phyloP scores from a whole-genome alignment of 2,329 filamentous ascomycete species.

The Diaporthe vexans region DNA sequence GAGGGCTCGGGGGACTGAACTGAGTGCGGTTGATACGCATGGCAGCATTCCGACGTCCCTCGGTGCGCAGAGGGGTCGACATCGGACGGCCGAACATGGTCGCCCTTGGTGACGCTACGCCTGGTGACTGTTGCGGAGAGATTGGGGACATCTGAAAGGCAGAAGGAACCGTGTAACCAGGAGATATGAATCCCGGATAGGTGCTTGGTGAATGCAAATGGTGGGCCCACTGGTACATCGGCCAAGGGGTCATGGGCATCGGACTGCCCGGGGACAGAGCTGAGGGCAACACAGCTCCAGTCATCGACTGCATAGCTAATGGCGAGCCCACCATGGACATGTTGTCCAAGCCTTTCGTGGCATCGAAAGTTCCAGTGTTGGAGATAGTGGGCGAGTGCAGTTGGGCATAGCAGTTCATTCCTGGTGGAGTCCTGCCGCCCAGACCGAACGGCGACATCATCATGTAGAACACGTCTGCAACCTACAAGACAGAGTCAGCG shows the following conservation, averaged over 20 bases:
- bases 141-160: conserved; percentile 45
- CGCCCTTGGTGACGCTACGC: conserved; percentile 48
- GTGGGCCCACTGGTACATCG: conserved; percentile 27
- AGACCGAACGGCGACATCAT: conserved; percentile 35
- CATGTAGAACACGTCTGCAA: conserved; percentile 33
- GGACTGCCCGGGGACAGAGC: background rate
- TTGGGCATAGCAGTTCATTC: conserved; percentile 24
- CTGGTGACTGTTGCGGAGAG: conserved; percentile 42
- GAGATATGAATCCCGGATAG: conserved; percentile 21
- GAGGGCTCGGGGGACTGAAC: conserved; percentile 59
- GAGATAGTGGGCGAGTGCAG: background rate
- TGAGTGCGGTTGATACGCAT: conserved; percentile 59
- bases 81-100: conserved; percentile 57
- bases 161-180: background rate
- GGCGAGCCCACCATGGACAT: conserved; percentile 33
- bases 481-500: background rate
- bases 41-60: conserved; percentile 64
- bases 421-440: conserved; percentile 6
- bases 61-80: conserved; percentile 52
- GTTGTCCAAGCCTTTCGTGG: conserved; percentile 6
- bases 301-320: conserved; percentile 22
- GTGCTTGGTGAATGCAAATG: conserved; percentile 12
- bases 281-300: background rate
- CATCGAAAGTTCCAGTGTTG: background rate
- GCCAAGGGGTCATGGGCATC: conserved; percentile 30